Conservation (phyloP, 1,139 yeast species). For the Zygosaccharomyces pseudobailii region DNA sequence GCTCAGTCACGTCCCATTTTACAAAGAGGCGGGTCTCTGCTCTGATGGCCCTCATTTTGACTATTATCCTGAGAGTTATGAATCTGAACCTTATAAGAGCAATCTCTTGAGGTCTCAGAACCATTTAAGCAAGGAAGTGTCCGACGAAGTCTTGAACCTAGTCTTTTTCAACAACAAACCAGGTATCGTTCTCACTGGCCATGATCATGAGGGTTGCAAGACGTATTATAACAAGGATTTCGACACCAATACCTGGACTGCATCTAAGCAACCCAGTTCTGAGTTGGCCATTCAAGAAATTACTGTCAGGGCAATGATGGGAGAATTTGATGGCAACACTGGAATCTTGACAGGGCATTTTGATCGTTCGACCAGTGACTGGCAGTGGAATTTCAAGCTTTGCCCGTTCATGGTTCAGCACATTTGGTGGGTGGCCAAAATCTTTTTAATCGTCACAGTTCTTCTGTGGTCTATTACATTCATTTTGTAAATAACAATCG, state of each 20-base stretch:
- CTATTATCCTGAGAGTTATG: constrained; percentile 53
- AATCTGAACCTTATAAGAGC: constrained; percentile 58
- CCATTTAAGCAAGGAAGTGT: constrained; percentile 62
- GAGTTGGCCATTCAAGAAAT: constrained; percentile 55
- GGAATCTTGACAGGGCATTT: constrained; percentile 77
- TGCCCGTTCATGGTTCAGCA: constrained; percentile 90
- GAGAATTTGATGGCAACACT: constrained; percentile 85
- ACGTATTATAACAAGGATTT: constrained; percentile 50
- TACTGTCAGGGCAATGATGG: constrained; percentile 93
- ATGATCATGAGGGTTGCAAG: constrained; percentile 94
- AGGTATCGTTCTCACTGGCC: constrained; percentile 87
- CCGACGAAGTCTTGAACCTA: constrained; percentile 62
- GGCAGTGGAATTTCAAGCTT: constrained; percentile 66
- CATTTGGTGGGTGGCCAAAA: constrained; percentile 89
- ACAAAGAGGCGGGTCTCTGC: constrained; percentile 75
- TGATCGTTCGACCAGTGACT: constrained; percentile 36
- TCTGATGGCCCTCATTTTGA: constrained; percentile 74
- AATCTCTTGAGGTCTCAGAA: constrained; percentile 82
- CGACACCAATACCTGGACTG: constrained; percentile 48
- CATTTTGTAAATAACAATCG: neutral
- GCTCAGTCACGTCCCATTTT: constrained; percentile 86
- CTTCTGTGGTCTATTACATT: constrained; percentile 18
- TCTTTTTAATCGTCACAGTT: constrained; percentile 44
- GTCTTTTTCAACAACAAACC: constrained; percentile 61
- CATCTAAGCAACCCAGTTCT: constrained; percentile 40